Evolutionary conservation across 495 filamentous ascomycete species (phyloP), one percentile per base, ranked within the genome.

Genomic region (Darksidea phi): DNA sequence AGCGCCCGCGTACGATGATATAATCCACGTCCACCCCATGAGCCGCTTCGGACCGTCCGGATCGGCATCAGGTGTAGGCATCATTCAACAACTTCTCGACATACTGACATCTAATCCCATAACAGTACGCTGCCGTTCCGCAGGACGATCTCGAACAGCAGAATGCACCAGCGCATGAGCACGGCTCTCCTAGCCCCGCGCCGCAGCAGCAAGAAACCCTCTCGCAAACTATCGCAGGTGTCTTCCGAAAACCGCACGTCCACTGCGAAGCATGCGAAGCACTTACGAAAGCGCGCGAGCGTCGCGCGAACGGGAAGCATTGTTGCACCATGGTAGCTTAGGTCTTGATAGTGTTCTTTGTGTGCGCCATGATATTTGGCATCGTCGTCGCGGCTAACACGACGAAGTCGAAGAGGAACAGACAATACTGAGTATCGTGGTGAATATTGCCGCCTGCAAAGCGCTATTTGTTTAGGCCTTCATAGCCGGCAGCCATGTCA

Each of bases 1-100:
- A 18, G 60, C 60, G 3, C 60, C 60, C 6, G 50, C 60, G n/a
- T 63, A 63, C 54, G 60, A 63, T 15, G 60, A 63, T 26, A 41
- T 63, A 32, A 28, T 57, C 25, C 46, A 43, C 13, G 37, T 57
- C 45, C 60, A 63, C 26, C 60, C 60, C 25, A 53, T 63, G 17
- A 63, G 57, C 46, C 26, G 32, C 11, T 34, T 21, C 36, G 8
- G 18, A 23, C 59, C 51, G 10, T 50, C 59, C 25, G 51, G 59
- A 2, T 62, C 59, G 10, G 34, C 42, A 12, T 57, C 46, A 36
- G 53, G 18, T 2, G 60, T 57, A 38, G 49, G 59, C 38, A 26
- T 10, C 12, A 32, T 20, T n/a, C 42, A 38, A 20, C 25, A 43
- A 6, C 18, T 13, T 20, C 15, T 15, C 41, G 18, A 6, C 13